These are phyloP conservation scores for Colletotrichum incanum DNA, from an alignment of 2,329 filamentous ascomycete species.

Conservation along the genomic window DNA sequence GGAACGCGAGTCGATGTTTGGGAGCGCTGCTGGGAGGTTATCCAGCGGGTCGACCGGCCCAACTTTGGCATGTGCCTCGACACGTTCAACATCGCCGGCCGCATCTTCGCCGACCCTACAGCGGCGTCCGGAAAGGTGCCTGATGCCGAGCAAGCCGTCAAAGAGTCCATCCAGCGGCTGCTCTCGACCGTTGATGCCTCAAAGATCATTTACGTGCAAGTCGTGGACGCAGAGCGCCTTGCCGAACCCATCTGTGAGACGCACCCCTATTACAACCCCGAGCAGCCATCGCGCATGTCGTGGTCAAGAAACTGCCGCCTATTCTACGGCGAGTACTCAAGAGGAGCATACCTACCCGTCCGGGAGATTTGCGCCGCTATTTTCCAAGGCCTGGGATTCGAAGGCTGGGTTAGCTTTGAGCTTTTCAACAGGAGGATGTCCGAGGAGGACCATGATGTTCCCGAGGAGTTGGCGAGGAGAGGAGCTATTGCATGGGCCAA, in stretches of 20 bases:
- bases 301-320: slow-evolving; percentile 84
- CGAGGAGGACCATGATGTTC: slow-evolving; percentile 65
- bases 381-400: slow-evolving; percentile 74
- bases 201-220: slow-evolving; percentile 83
- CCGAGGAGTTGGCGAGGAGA: slow-evolving; percentile 72
- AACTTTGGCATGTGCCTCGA: slow-evolving; percentile 87
- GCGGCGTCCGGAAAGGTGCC: slow-evolving; percentile 60
- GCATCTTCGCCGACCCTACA: slow-evolving; percentile 79
- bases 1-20: slow-evolving; percentile 80
- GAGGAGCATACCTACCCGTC: slow-evolving; percentile 79
- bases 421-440: slow-evolving; percentile 76
- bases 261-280: slow-evolving; percentile 53
- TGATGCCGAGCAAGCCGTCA: slow-evolving; percentile 70
- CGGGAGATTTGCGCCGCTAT: slow-evolving; percentile 73
- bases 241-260: slow-evolving; percentile 68
- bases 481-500: slow-evolving; percentile 67
- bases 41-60: slow-evolving; percentile 73
- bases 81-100: slow-evolving; percentile 83
- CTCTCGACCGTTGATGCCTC: slow-evolving; percentile 69
- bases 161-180: slow-evolving; percentile 69
- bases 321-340: slow-evolving; percentile 67
- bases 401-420: slow-evolving; percentile 81
- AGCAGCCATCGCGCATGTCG: slow-evolving; percentile 73
- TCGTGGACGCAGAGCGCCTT: slow-evolving; percentile 81
- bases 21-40: slow-evolving; percentile 80